Conservation (phyloP, 129 eudicot genomes). For the Flaveria sonorensis region DNA sequence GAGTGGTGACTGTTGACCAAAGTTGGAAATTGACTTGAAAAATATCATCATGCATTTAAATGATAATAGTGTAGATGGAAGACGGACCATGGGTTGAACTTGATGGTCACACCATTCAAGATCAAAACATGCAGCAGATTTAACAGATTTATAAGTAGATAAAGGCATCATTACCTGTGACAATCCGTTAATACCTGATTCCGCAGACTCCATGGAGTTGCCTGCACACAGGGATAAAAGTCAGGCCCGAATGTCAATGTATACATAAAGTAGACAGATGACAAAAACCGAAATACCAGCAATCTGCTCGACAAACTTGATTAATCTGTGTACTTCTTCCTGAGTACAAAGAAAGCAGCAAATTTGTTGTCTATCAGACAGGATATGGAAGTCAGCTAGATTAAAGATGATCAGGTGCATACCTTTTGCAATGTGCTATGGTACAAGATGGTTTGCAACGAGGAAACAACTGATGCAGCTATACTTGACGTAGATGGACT, state of each 20-base stretch:
- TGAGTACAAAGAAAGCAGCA: conserved; percentile 38
- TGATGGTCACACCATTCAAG: background rate
- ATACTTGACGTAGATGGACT: conserved; percentile 44
- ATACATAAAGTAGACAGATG: background rate
- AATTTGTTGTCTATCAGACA: conserved; percentile 23
- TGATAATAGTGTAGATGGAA: background rate
- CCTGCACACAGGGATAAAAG: conserved; percentile 40
- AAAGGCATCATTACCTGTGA: conserved; percentile 34
- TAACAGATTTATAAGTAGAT: background rate
- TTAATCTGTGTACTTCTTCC: conserved; percentile 83
- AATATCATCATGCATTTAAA: background rate
- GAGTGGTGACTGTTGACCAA: background rate
- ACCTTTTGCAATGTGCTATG: conserved; percentile 85
- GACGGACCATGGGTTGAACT: background rate
- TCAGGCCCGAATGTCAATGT: background rate
- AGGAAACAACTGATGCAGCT: conserved; percentile 70
- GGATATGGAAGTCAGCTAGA: background rate
- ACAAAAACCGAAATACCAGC: conserved; percentile 53
- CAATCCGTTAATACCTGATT: conserved; percentile 48
- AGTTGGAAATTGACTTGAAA: background rate
- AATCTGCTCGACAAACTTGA: conserved; percentile 71
- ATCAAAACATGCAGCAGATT: conserved; percentile 7
- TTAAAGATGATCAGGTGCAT: conserved; percentile 35
- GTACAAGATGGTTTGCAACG: conserved; percentile 79
- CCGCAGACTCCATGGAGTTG: conserved; percentile 52